These are phyloP conservation scores for Acmispon strigosus DNA, from an alignment of 306 rosid genomes.

Conservation along the genomic window DNA sequence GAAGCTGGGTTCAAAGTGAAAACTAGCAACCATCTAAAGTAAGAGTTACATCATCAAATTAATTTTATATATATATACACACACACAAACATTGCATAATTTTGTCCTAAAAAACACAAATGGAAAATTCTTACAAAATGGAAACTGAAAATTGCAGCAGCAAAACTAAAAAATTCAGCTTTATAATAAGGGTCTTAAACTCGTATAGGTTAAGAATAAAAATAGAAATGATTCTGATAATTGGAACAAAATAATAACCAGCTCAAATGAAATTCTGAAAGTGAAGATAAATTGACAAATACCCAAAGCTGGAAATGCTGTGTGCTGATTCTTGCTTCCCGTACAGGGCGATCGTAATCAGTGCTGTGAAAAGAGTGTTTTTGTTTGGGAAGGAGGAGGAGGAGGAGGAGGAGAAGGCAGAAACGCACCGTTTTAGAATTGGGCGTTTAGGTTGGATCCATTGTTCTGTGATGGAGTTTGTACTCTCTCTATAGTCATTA, in stretches of 20 bases:
- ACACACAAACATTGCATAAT: not conserved
- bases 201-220: too few relatives aligned
- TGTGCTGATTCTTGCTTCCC: not conserved
- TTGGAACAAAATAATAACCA: too few relatives aligned
- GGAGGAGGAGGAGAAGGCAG: not conserved
- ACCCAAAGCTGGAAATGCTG: not conserved
- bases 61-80: not conserved
- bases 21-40: not conserved
- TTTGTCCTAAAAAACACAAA: not conserved
- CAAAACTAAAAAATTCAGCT: not conserved
- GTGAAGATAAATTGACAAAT: not conserved
- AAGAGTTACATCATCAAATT: not conserved
- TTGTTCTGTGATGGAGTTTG: too few relatives aligned
- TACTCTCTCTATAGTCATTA: too few relatives aligned
- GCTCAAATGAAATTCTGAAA: not conserved
- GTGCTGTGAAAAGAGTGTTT: not conserved
- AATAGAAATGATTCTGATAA: too few relatives aligned
- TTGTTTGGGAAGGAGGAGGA: not conserved
- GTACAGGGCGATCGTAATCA: not conserved
- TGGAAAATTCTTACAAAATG: not conserved
- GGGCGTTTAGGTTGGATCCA: not conserved
- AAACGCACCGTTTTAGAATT: not conserved
- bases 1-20: not conserved
- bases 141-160: not conserved
- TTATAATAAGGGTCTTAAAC: too few relatives aligned